These are phyloP conservation scores for Cryptococcus sp. DNA, from an alignment of 1,284 basidiomycete genomes.

Conservation along the genomic window DNA sequence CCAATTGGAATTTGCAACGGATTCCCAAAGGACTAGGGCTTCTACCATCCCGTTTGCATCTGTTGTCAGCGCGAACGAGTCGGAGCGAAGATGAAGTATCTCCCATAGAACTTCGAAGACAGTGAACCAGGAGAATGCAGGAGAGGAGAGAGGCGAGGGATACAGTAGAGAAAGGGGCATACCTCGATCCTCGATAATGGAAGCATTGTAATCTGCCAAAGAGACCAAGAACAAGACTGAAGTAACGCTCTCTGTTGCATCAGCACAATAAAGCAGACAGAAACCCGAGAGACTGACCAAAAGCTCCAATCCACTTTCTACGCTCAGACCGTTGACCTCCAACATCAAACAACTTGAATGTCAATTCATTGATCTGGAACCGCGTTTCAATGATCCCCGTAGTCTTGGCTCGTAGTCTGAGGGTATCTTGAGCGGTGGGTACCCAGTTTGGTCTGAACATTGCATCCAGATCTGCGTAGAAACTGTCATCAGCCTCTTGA, in stretches of 20 bases:
- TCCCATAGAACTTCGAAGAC: no score
- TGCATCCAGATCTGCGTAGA: conserved; percentile 71
- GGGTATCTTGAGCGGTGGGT: conserved; percentile 76
- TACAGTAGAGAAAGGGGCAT: conserved; percentile 34
- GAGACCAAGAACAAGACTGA: conserved; percentile 90
- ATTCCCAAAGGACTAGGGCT: conserved; percentile 91
- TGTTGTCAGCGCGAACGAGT: conserved; percentile 32
- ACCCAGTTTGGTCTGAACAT: conserved; percentile 68
- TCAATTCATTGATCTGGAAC: conserved; percentile 55
- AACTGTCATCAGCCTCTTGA: conserved; percentile 45
- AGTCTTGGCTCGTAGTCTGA: conserved; percentile 78
- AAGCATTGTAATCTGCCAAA: conserved; percentile 92
- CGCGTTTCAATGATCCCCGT: conserved; percentile 82
- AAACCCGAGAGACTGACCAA: conserved; percentile 14
- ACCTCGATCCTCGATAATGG: conserved; percentile 87
- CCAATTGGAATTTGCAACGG: conserved; percentile 74
- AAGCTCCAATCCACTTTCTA: conserved; percentile 73
- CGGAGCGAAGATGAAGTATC: background rate
- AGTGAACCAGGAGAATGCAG: no score
- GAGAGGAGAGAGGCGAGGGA: no score
- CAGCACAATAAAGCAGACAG: conserved; percentile 71
- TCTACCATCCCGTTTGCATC: conserved; percentile 99
- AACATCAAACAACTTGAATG: conserved; percentile 77
- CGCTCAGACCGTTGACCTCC: conserved; percentile 91
- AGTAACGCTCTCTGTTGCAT: conserved; percentile 66